A percentile compares a stretch with the other conserved stretches of the same genome.
Conservation (phyloP, 2,329 filamentous ascomycete species). For the Leptoxyphium fumago region DNA sequence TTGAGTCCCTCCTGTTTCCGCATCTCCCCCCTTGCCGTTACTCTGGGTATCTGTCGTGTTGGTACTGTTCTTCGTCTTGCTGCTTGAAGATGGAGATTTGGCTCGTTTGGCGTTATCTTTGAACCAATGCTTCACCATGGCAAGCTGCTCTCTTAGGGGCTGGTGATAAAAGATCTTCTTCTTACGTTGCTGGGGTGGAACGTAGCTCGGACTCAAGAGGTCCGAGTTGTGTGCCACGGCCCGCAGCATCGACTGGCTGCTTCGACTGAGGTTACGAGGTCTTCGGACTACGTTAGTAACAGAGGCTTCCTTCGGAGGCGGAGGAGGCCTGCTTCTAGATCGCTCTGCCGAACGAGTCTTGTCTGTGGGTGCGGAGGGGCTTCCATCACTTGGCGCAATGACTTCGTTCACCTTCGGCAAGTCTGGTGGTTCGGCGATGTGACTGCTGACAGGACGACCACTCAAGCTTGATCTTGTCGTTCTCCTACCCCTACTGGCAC, state of each 20-base stretch:
- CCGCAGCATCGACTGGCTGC: slow-evolving; percentile 70
- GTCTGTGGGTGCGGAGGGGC: slow-evolving; percentile 57
- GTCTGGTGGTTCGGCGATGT: slow-evolving; percentile 45
- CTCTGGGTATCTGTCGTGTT: slow-evolving; percentile 8
- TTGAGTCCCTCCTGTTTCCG: slow-evolving; percentile 8
- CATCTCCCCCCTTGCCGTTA: slow-evolving; percentile 2
- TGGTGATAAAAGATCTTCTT: slow-evolving; percentile 43
- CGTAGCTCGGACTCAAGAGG: slow-evolving; percentile 36
- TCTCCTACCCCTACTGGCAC: slow-evolving; percentile 52
- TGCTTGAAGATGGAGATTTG: slow-evolving; percentile 34
- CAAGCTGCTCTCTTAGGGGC: slow-evolving; percentile 51
- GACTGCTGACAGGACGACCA: slow-evolving; percentile 12
- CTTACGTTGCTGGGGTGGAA: slow-evolving; percentile 30
- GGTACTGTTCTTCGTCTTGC: slow-evolving; percentile 1
- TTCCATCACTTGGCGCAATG: slow-evolving; percentile 25
- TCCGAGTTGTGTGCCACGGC: slow-evolving; percentile 60
- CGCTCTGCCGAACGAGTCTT: slow-evolving; percentile 66
- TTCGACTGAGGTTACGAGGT: slow-evolving; percentile 31
- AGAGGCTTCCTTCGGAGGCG: slow-evolving; percentile 66
- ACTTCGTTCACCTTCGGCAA: slow-evolving; percentile 60
- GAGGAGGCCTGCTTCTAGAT: slow-evolving; percentile 60
- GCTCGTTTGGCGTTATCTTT: slow-evolving; percentile 49
- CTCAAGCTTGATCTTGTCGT: slow-evolving; percentile 43
- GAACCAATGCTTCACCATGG: slow-evolving; percentile 58
- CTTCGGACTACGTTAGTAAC: slow-evolving; percentile 34